These are phyloP conservation scores for Tuber magnatum DNA, from an alignment of 495 filamentous ascomycete species.

Conservation along the genomic window DNA sequence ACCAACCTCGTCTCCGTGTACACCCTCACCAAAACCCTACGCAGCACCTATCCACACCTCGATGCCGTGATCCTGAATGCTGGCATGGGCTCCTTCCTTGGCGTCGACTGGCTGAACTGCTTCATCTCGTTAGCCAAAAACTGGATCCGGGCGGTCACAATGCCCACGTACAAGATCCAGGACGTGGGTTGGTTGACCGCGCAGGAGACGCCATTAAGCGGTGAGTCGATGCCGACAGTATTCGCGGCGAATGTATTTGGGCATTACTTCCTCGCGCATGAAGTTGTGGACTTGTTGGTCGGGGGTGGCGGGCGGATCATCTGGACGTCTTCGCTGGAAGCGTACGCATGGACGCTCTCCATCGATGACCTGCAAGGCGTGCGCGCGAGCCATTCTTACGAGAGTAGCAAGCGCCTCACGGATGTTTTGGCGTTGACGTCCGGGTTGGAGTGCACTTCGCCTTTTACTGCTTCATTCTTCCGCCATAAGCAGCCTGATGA, in stretches of 20 bases:
- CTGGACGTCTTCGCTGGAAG: slow-evolving; percentile 78
- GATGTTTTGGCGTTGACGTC: slow-evolving; percentile 75
- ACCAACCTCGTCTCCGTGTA: slow-evolving; percentile 50
- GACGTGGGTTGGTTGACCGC: slow-evolving; percentile 50
- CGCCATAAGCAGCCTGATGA: slow-evolving; percentile 8
- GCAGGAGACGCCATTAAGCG: slow-evolving; percentile 42
- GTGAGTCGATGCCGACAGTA: slow-evolving; percentile 56
- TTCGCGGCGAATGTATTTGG: slow-evolving; percentile 93
- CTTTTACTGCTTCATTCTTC: slow-evolving; percentile 48
- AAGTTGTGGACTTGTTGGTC: slow-evolving; percentile 63
- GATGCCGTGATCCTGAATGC: slow-evolving; percentile 82
- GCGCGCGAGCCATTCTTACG: slow-evolving; percentile 58
- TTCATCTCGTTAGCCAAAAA: slow-evolving; percentile 56
- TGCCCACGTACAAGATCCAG: slow-evolving; percentile 66
- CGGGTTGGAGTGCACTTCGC: slow-evolving; percentile 55
- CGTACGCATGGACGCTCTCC: slow-evolving; percentile 50
- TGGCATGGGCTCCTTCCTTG: slow-evolving; percentile 76
- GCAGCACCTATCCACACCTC: slow-evolving; percentile 52
- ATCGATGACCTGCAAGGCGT: slow-evolving; percentile 71
- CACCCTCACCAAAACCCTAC: slow-evolving; percentile 47
- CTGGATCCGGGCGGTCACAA: slow-evolving; percentile 62
- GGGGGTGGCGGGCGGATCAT: slow-evolving; percentile 55
- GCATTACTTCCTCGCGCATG: slow-evolving; percentile 83
- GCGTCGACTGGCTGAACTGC: slow-evolving; percentile 66
- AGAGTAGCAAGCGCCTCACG: slow-evolving; percentile 75